Evolutionary conservation across 2,329 filamentous ascomycete genomes (phyloP).

Genomic region (Pseudogymnoascus sp.): DNA sequence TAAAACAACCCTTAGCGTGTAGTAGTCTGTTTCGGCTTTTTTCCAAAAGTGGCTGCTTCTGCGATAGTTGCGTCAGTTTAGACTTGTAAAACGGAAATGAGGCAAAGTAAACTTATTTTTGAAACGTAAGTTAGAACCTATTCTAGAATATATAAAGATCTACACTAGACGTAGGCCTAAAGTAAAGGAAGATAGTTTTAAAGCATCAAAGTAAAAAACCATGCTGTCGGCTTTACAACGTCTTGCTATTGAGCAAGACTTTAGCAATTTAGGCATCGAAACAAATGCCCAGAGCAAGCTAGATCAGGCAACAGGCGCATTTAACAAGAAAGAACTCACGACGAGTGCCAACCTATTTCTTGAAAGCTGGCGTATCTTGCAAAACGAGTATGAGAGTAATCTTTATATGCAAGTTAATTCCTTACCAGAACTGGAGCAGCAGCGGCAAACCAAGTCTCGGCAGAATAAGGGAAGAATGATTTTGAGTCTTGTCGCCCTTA

Average conservation of each 20-base stretch:
- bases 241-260: neutral
- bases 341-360: neutral
- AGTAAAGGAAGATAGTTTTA: neutral
- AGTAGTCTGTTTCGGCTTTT: neutral
- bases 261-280: neutral
- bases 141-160: neutral
- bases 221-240: neutral
- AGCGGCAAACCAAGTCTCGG: neutral
- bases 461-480: neutral
- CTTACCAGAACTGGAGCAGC: neutral
- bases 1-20: neutral
- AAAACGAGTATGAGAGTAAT: neutral
- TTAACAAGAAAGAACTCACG: neutral
- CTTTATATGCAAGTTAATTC: neutral
- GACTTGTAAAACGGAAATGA: neutral
- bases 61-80: neutral
- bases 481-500: constrained; percentile 11
- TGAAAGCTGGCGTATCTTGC: neutral
- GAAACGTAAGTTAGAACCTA: neutral
- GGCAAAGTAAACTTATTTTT: neutral
- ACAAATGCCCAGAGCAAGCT: neutral
- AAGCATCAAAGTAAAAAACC: neutral
- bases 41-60: neutral
- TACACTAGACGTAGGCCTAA: neutral
- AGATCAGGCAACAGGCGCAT: neutral